Percentiles rank a stretch among this genome's conserved stretches.
Conservation (phyloP, 2,329 filamentous ascomycete species). For the Alternaria postmessia region DNA sequence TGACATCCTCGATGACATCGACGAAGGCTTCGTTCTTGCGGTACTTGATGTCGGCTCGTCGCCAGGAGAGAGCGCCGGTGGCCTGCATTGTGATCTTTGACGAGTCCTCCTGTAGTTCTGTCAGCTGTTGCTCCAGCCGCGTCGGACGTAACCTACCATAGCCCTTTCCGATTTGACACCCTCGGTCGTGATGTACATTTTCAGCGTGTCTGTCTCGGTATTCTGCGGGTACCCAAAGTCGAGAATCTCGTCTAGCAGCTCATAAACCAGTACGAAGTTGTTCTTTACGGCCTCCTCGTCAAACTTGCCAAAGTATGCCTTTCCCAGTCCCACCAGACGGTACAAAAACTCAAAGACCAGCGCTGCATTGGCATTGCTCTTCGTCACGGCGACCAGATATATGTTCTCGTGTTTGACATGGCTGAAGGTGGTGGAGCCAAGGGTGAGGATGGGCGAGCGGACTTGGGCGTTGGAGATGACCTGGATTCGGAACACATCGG, state of each 20-base stretch:
- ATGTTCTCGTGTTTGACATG: constrained; percentile 99
- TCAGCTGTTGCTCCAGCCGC: constrained; percentile 23
- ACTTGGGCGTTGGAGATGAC: constrained; percentile 99
- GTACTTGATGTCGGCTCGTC: constrained; percentile 97
- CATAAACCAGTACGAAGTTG: constrained; percentile 98
- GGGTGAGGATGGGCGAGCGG: constrained; percentile 93
- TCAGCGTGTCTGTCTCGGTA: constrained; percentile 96
- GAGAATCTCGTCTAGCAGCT: constrained; percentile 96
- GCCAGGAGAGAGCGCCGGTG: constrained; percentile 95
- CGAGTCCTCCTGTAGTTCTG: constrained; percentile 72
- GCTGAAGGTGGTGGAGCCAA: constrained; percentile 97
- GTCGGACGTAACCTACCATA: constrained; percentile 54
- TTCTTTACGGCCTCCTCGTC: constrained; percentile 99
- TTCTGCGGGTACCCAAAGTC: constrained; percentile 99
- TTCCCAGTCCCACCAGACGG: constrained; percentile 85
- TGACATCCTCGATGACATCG: constrained; percentile 98
- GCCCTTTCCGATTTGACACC: constrained; percentile 91
- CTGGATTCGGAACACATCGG: constrained; percentile 99
- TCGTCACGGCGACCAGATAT: constrained; percentile 95
- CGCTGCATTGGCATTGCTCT: constrained; percentile 98
- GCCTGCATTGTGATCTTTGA: constrained; percentile 99
- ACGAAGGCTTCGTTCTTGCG: constrained; percentile 99
- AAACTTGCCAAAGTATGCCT: constrained; percentile 98
- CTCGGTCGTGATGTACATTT: constrained; percentile 99
- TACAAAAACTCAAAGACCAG: constrained; percentile 98